phyloP scores from a whole-genome alignment of 129 eudicot species.

The Mikania micrantha region DNA sequence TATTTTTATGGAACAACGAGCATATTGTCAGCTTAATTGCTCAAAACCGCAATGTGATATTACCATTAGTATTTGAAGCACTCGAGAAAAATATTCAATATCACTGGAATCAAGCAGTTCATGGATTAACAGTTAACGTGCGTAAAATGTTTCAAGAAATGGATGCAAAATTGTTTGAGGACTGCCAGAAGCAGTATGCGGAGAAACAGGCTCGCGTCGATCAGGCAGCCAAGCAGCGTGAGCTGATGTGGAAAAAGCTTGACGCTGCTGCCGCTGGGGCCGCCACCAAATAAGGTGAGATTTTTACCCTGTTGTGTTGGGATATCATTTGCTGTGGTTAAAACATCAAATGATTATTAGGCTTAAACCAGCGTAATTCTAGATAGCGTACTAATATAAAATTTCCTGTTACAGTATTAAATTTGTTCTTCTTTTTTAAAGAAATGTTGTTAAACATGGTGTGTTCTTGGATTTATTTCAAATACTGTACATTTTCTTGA shows the following conservation, averaged over 20 bases:
- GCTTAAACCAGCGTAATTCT: background rate
- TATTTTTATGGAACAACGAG: conserved; percentile 70
- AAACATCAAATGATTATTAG: conserved; percentile 8
- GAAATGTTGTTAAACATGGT: background rate
- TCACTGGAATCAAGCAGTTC: conserved; percentile 78
- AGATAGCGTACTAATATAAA: conserved; percentile 11
- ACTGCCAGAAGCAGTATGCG: conserved; percentile 54
- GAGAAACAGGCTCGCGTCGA: conserved; percentile 37
- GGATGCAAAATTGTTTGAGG: conserved; percentile 66
- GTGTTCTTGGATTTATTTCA: background rate
- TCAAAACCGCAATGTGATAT: conserved; percentile 45
- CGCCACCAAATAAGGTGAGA: conserved; percentile 5
- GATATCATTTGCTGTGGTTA: background rate
- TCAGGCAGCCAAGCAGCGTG: conserved; percentile 43
- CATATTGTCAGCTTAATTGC: conserved; percentile 57
- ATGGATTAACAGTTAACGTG: conserved; percentile 65
- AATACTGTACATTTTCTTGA: background rate
- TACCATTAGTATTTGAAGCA: conserved; percentile 65
- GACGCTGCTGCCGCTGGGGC: conserved; percentile 29
- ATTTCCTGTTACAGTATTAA: background rate
- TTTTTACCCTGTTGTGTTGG: background rate
- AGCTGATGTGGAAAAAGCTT: conserved; percentile 52
- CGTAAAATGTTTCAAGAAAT: conserved; percentile 66
- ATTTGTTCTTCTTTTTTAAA: background rate
- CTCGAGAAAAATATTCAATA: conserved; percentile 55